Base-by-base conservation (phyloP, 495 filamentous ascomycete genomes). In the Lasiosphaeria miniovina region DNA sequence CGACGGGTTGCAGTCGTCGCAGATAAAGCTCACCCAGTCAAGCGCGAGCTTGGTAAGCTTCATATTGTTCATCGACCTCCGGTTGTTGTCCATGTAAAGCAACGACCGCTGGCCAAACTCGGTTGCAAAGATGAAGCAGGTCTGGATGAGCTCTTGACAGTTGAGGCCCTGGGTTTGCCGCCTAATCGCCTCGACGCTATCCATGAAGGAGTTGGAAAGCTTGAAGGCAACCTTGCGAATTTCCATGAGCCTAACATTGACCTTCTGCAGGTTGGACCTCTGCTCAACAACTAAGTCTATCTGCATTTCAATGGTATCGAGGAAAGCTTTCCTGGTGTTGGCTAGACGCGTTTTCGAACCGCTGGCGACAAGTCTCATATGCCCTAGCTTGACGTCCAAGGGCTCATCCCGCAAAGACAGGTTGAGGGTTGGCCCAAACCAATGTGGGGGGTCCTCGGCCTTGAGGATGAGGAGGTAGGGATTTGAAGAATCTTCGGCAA, bases 181-280 rank as follows among this genome's bases (percentile, higher is more conserved):
- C 54, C 93, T 82, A 60, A 98, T 93, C 54, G 89, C 88, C 64
- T 93, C 91, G 56, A 98, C 94, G 67, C 93, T 96, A 68, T 98
- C 93, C 95, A 98, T 98, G 71, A 98, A 98, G 10, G 93, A 89
- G 75, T 96, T 96, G n/a, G 91, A 96, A 38, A 98, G 79, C 72
- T 94, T 95, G 80, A 95, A 98, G 34, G 91, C 90, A 0, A 91
- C 93, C 71, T 91, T 94, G 70, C 96, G 95, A 65, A 98, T 98
- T 69, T 93, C 91, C 68, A 91, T 94, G 63, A 98, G 77, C 69
- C 95, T 90, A 36, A 87, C 78, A 64, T 97, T 94, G 58, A 98
- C 95, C 58, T 95, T 89, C 43, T 88, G 88, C 24, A 98, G 81
- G 68, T 96, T 98, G 32, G 95, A 95, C 60, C 93, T 83, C 68